These are phyloP conservation scores for Sclerotinia minor DNA, from an alignment of 2,329 filamentous ascomycete genomes.

Conservation along the genomic window DNA sequence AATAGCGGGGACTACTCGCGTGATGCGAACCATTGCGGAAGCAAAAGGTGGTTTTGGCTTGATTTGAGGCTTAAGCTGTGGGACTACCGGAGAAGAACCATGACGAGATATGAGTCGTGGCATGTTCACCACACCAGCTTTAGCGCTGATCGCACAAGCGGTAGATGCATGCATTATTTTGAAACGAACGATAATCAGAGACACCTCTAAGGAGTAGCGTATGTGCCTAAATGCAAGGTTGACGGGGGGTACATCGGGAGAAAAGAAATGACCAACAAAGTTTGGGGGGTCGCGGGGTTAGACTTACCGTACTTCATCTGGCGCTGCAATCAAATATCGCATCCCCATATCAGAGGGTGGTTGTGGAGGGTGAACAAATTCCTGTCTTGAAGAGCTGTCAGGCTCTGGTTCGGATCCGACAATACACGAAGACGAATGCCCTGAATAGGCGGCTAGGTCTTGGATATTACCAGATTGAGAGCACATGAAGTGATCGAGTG, in stretches of 20 bases:
- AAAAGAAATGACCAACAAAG: constrained; percentile 37
- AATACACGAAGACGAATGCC: constrained; percentile 40
- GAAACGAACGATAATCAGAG: constrained; percentile 27
- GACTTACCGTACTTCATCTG: constrained; percentile 44
- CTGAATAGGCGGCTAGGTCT: constrained; percentile 40
- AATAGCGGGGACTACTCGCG: constrained; percentile 38
- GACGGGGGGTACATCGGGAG: constrained; percentile 27
- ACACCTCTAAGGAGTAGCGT: constrained; percentile 25
- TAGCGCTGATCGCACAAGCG: constrained; percentile 26
- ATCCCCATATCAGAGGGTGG: constrained; percentile 42
- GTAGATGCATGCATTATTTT: constrained; percentile 30
- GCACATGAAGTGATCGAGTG: constrained; percentile 42
- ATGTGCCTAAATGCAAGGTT: constrained; percentile 38
- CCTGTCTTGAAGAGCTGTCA: constrained; percentile 42
- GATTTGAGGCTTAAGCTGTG: constrained; percentile 40
- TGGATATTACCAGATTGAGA: constrained; percentile 43
- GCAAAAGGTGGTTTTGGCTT: constrained; percentile 30
- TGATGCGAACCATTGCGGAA: constrained; percentile 36
- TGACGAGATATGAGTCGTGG: constrained; percentile 37
- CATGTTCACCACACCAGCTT: constrained; percentile 32
- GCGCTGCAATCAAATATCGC: constrained; percentile 40
- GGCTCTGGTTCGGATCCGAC: constrained; percentile 41
- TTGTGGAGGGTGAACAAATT: constrained; percentile 36
- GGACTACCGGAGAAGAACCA: constrained; percentile 32
- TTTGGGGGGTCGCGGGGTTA: constrained; percentile 2